Conservation (phyloP, 2,329 filamentous ascomycete species). For the Elsinoe batatas region DNA sequence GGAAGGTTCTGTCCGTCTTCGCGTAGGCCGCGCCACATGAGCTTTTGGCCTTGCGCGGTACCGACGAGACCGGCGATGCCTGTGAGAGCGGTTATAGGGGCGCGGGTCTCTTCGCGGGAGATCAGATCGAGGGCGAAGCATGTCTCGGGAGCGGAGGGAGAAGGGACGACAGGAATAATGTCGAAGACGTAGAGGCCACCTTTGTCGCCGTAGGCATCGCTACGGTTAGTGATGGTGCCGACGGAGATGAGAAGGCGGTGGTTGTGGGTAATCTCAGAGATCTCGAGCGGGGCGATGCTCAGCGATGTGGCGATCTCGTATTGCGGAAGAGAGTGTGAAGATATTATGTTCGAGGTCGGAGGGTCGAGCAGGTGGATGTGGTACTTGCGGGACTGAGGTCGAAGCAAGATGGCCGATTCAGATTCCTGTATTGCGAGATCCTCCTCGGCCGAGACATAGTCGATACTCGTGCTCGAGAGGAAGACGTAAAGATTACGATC, state of each 20-base stretch:
- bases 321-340: slow-evolving; percentile 61
- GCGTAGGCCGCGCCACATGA: slow-evolving; percentile 90
- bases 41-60: slow-evolving; percentile 89
- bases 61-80: slow-evolving; percentile 77
- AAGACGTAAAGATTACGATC: slow-evolving; percentile 66
- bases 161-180: slow-evolving; percentile 81
- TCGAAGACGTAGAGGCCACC: slow-evolving; percentile 87
- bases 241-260: slow-evolving; percentile 72
- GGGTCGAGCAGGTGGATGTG: slow-evolving; percentile 71
- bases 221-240: slow-evolving; percentile 75
- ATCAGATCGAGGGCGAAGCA: slow-evolving; percentile 77
- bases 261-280: slow-evolving; percentile 85
- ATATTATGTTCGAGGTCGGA: slow-evolving; percentile 66
- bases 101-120: slow-evolving; percentile 82
- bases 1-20: slow-evolving; percentile 88
- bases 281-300: slow-evolving; percentile 73
- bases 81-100: slow-evolving; percentile 79
- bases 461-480: slow-evolving; percentile 55
- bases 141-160: slow-evolving; percentile 76
- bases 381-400: slow-evolving; percentile 61
- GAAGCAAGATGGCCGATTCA: slow-evolving; percentile 50
- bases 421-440: slow-evolving; percentile 71
- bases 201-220: slow-evolving; percentile 79
- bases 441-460: slow-evolving; percentile 77
- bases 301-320: slow-evolving; percentile 73